Evolutionary conservation across 176 grass and related monocot species (phyloP), one percentile per base, ranked within the genome.

Genomic region (Lolium perenne): DNA sequence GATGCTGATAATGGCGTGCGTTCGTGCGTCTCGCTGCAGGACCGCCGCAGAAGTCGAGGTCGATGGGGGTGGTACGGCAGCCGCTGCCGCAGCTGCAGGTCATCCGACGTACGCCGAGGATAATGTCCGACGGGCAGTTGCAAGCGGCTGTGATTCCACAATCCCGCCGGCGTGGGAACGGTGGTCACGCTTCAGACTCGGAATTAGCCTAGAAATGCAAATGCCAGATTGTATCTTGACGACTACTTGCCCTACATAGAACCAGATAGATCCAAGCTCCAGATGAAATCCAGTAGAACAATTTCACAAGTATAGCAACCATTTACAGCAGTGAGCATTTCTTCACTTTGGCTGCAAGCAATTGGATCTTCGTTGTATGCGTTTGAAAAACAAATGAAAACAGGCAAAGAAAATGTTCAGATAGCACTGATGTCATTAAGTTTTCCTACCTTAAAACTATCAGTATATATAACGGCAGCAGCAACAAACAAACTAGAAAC

Each of bases 121-220:
- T 84, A 41, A 94, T 79, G 48, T 90, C 92, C 20, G 94, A 91
- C 26, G 86, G 83, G 4, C 84, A 85, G 2, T 40, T 92, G 13
- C 83, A 82, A 20, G 29, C 48, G 1, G 71, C 84, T 7, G 25
- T 41, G 35, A 70, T 66, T 21, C 88, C 76, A 3, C 56, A 55
- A 4, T 43, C 78, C 7, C 88, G 92, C 54, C 78, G 92, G 47
- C 76, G 80, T 38, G 47, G 1, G 1, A 38, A 26, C 25, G 78
- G 84, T 0, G 94, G 92, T 0, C 73, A 91, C 41, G 84, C 88
- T 53, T 96, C 94, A 10, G 94, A 94, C 49, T 96, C 92, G 0
- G 97, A 94, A 26, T 12, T 94, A 72, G 61, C 80, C 10, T 96
- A 89, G 67, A 71, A 69, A 47, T 8, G 14, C 40, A 69, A 32